These are phyloP conservation scores for Botryotinia narcissicola DNA, from an alignment of 2,329 filamentous ascomycete species.

Conservation along the genomic window DNA sequence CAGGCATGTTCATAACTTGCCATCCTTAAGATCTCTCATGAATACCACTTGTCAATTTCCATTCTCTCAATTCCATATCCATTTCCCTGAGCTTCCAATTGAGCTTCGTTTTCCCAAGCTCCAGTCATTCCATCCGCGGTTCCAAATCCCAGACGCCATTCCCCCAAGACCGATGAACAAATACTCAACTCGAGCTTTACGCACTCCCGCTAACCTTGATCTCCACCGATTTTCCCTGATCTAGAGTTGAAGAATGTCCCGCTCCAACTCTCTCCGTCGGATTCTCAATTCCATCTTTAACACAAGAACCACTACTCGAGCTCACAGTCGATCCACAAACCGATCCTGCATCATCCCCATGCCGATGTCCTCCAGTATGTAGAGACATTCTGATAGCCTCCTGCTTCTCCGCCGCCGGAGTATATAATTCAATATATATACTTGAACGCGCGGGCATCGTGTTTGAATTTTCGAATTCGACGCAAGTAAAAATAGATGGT, in stretches of 20 bases:
- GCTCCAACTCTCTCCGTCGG: background rate
- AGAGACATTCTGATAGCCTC: conserved; percentile 17
- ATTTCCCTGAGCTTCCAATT: background rate
- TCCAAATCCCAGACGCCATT: background rate
- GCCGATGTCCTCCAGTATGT: conserved; percentile 13
- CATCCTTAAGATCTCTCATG: background rate
- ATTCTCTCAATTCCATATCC: background rate
- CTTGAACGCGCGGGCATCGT: conserved; percentile 18
- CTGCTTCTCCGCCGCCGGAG: conserved; percentile 14
- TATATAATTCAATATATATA: conserved; percentile 17
- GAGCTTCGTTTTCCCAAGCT: background rate
- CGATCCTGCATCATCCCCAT: background rate
- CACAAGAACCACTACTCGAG: background rate
- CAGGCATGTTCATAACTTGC: background rate
- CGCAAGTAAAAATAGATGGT: background rate
- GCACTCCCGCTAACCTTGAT: background rate
- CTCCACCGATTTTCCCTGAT: background rate
- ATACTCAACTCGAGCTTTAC: background rate
- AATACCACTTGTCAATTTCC: background rate
- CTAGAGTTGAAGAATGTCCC: background rate
- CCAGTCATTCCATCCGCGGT: background rate
- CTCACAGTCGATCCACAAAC: background rate
- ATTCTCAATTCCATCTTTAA: background rate
- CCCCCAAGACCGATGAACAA: background rate
- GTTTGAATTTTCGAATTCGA: background rate